Percentiles rank a stretch among this genome's conserved stretches.
Evolutionary conservation across 2,329 filamentous ascomycete genomes (phyloP).

Genomic region (Aspergillus sp.): DNA sequence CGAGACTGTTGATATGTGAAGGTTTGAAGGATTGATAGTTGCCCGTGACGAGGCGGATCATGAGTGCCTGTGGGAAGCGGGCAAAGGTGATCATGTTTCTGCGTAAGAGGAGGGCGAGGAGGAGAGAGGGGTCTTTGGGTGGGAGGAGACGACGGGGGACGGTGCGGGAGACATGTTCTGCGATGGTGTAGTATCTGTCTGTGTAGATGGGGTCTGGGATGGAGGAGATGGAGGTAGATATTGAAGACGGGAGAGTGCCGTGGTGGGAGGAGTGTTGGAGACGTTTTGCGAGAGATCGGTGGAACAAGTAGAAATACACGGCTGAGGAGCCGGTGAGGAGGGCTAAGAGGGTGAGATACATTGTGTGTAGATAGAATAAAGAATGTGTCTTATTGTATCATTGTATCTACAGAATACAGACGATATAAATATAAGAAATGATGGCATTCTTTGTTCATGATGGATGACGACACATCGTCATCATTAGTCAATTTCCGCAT

Average conservation of each 20-base stretch:
- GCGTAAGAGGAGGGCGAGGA: conserved; percentile 25
- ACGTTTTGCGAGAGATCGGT: conserved; percentile 17
- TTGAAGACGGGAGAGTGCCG: conserved; percentile 11
- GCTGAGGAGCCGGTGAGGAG: conserved; percentile 13
- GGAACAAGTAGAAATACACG: conserved; percentile 18
- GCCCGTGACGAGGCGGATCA: conserved; percentile 17
- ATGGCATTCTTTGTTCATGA: too few species aligned
- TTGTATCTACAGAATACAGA: too few species aligned
- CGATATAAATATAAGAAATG: too few species aligned
- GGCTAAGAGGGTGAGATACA: conserved; percentile 1
- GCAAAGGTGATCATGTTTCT: conserved; percentile 30
- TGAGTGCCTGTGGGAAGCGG: conserved; percentile 27
- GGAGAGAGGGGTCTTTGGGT: conserved; percentile 5
- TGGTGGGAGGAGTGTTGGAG: conserved; percentile 14
- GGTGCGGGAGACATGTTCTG: conserved; percentile 18
- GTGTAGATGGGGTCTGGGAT: conserved; percentile 16
- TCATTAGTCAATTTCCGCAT: too few species aligned
- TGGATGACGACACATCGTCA: too few species aligned
- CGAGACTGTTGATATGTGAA: conserved; percentile 18
- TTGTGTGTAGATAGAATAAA: neutral
- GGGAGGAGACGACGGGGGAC: conserved; percentile 17
- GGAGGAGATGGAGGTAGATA: conserved; percentile 14
- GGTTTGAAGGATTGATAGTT: conserved; percentile 18
- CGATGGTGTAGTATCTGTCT: conserved; percentile 13
- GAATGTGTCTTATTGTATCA: too few species aligned